Evolutionary conservation across 2,329 filamentous ascomycete species (phyloP).

Genomic region (Myriosclerotinia scirpicola): DNA sequence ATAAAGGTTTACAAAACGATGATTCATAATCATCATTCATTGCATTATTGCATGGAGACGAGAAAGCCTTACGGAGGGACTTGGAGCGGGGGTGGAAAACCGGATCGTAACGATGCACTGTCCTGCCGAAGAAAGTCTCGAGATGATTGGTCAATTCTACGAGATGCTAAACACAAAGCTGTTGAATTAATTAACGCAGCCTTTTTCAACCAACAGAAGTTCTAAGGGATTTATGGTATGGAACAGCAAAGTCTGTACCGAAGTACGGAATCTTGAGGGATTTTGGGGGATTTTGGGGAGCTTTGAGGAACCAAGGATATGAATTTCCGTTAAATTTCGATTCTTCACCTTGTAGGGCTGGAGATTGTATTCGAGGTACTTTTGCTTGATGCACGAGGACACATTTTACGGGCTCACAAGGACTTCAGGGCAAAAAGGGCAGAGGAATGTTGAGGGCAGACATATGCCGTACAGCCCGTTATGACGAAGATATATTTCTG

Average conservation of each 20-base stretch:
- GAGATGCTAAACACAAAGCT: background rate
- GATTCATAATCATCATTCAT: background rate
- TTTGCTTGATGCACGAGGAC: background rate
- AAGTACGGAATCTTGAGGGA: background rate
- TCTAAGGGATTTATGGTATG: background rate
- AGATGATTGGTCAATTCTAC: slow-evolving; percentile 7
- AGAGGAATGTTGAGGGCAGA: background rate
- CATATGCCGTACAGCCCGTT: background rate
- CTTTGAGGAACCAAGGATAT: background rate
- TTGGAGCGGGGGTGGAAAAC: background rate
- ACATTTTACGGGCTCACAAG: background rate
- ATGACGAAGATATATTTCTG: background rate
- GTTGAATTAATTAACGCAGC: background rate
- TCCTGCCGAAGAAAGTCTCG: background rate
- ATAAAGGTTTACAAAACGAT: background rate
- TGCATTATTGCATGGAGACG: background rate
- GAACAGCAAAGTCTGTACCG: background rate
- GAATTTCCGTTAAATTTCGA: no score
- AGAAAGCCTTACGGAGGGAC: slow-evolving; percentile 4
- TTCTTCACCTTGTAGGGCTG: background rate
- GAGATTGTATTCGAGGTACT: background rate
- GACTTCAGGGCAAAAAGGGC: background rate
- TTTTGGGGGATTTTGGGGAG: background rate
- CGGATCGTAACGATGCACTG: slow-evolving; percentile 7
- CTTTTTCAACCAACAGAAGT: background rate